A percentile compares a stretch with the other conserved stretches of the same genome.
Conservation (phyloP, 306 rosid genomes). For the Quercus cerris region DNA sequence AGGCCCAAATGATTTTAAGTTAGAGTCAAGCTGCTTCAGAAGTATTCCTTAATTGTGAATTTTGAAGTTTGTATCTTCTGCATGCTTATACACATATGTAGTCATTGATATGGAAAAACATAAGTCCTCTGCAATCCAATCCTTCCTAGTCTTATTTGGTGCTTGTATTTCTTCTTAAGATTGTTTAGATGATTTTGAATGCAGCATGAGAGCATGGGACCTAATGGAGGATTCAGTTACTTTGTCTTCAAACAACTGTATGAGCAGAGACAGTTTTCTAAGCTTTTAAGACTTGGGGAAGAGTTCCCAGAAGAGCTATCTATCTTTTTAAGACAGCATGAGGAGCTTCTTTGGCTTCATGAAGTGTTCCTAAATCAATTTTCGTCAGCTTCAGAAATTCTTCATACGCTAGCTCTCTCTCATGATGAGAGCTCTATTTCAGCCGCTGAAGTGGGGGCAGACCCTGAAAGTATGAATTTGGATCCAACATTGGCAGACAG, state of each 20-base stretch:
- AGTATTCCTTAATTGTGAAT: neutral
- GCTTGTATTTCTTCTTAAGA: constrained; percentile 11
- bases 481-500: constrained; percentile 61
- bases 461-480: constrained; percentile 27
- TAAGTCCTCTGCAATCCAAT: neutral
- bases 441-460: constrained; percentile 50
- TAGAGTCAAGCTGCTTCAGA: neutral
- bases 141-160: constrained; percentile 9
- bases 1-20: neutral
- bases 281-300: constrained; percentile 92
- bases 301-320: constrained; percentile 87
- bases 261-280: constrained; percentile 65
- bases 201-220: constrained; percentile 95
- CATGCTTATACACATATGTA: neutral
- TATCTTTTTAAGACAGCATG: constrained; percentile 73
- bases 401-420: constrained; percentile 75
- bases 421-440: constrained; percentile 43
- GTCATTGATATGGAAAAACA: neutral
- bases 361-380: constrained; percentile 85
- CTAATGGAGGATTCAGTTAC: constrained; percentile 86
- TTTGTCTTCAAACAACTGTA: constrained; percentile 74
- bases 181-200: constrained; percentile 30
- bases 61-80: neutral
- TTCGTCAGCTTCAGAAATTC: constrained; percentile 83
- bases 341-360: constrained; percentile 93